Evolutionary conservation across 192 early-diverging fungal species (phyloP), one percentile per base, ranked within the genome.

Genomic region (Backusella luteola): DNA sequence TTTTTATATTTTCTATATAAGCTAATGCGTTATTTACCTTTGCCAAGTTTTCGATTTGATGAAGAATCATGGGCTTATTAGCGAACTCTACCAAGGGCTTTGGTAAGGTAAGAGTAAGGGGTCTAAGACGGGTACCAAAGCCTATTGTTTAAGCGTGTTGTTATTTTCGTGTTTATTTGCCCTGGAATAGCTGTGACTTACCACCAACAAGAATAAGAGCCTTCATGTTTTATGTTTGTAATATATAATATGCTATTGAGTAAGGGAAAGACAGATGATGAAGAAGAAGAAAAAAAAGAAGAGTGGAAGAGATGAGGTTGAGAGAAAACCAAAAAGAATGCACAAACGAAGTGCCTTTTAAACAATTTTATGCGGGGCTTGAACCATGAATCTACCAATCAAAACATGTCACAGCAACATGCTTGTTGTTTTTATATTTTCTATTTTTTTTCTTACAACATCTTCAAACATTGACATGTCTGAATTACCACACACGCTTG

Each of bases 61-160:
- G 98, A 74, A 97, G 89, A 85, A 99, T 97, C 94, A 99, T 98
- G 70, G 95, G 97, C 84, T 90, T 94, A 90, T 99, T 99, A 42
- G 95, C 95, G 86, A 99, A 99, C 86, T 99, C 97, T 17, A 99
- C 97, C 67, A 99, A 89, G 66, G 98, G 98, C 87, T 99, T 99
- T 73, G 98, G 98, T 53, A 96, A 87, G 49, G 97, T 93, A 74
- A 99, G 88, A 19, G 98, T 99, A 68, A 99, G 90, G 46, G 98
- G 98, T 41, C 98, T 92, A 81, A 99, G 92, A 82, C 98, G 94
- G 52, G 98, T 99, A 77, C 98, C 98, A 83, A 97, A 99, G 69
- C 98, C 95, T 95, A 14, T 3, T 39, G 2, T 34, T 0, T 44
- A 6, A 1, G 0, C 8, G 8, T 11, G 38, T 39, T 11, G 39